phyloP scores from a whole-genome alignment of 352 stramenopile species.

The Phytophthora boehmeriae region DNA sequence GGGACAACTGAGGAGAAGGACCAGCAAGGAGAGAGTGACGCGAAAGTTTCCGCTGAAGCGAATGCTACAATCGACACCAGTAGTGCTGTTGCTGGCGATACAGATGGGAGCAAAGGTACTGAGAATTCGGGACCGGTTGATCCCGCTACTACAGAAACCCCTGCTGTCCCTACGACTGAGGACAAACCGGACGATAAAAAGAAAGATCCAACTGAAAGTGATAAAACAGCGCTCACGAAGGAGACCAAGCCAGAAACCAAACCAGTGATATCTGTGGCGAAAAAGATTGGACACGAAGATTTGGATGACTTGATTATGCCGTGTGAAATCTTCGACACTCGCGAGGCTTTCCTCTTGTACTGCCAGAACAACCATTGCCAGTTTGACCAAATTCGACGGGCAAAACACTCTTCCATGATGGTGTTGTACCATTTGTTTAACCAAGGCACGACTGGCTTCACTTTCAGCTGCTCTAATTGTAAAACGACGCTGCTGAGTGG shows the following conservation, averaged over 20 bases:
- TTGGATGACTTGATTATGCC: conserved; percentile 95
- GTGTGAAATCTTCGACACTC: conserved; percentile 96
- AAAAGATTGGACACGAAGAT: conserved; percentile 56
- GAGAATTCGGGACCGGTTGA: not conserved
- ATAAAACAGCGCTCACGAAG: not conserved
- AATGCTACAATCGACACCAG: conserved; percentile 6
- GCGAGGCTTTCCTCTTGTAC: conserved; percentile 90
- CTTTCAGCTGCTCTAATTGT: conserved; percentile 96
- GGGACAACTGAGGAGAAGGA: conserved; percentile 17
- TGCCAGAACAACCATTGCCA: conserved; percentile 91
- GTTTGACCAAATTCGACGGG: conserved; percentile 82
- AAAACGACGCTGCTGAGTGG: conserved; percentile 94
- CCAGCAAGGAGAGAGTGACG: conserved; percentile 30
- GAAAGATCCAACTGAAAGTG: conserved; percentile 1
- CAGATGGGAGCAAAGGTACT: conserved; percentile 16
- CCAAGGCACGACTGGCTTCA: conserved; percentile 97
- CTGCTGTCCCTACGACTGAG: conserved; percentile 23
- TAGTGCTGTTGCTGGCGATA: not conserved
- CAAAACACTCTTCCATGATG: conserved; percentile 88
- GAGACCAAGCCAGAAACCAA: conserved; percentile 30
- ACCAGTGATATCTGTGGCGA: conserved; percentile 9
- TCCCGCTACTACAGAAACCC: not conserved
- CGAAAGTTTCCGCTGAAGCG: not conserved
- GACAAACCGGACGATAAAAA: conserved; percentile 26
- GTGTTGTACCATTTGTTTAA: conserved; percentile 90